phyloP scores from a whole-genome alignment of 78 protist genomes.

The Chrysochromulina parva region DNA sequence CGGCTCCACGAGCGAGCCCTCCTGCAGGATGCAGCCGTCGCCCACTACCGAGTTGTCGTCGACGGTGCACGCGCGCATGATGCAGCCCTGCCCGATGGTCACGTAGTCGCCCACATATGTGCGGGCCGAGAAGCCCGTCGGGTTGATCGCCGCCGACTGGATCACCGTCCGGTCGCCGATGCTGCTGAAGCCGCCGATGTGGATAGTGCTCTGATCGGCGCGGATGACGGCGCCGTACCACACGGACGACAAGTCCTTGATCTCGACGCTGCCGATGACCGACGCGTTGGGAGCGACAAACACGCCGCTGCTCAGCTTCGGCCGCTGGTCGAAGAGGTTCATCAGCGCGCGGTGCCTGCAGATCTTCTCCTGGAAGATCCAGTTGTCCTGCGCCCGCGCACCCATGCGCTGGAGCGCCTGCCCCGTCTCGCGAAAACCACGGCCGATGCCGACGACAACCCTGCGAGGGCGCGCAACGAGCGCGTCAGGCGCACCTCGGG shows the following conservation, averaged over 20 bases:
- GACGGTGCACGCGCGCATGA: conserved; percentile 68
- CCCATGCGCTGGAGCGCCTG: neutral
- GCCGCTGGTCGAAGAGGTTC: neutral
- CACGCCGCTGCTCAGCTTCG: neutral
- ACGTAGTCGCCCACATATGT: conserved; percentile 47
- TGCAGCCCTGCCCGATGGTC: conserved; percentile 62
- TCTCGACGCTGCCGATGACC: conserved; percentile 40
- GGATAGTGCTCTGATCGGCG: neutral
- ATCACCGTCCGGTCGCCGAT: neutral
- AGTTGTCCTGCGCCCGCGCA: neutral
- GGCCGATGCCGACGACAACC: neutral
- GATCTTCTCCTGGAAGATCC: neutral
- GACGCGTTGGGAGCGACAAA: conserved; percentile 55
- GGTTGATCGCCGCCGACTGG: neutral
- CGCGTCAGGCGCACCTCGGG: too few relatives aligned
- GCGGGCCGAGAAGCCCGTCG: conserved; percentile 1
- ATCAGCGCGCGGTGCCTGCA: neutral
- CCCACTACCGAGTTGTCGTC: conserved; percentile 66
- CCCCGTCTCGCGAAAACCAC: neutral
- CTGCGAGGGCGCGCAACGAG: neutral
- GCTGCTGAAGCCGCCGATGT: neutral
- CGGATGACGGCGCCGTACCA: conserved; percentile 33
- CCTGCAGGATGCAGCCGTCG: conserved; percentile 54
- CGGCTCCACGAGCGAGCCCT: conserved; percentile 60
- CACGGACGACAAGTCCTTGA: conserved; percentile 4